Evolutionary conservation across 2,329 filamentous ascomycete species (phyloP).

Genomic region (Elsinoe australis): DNA sequence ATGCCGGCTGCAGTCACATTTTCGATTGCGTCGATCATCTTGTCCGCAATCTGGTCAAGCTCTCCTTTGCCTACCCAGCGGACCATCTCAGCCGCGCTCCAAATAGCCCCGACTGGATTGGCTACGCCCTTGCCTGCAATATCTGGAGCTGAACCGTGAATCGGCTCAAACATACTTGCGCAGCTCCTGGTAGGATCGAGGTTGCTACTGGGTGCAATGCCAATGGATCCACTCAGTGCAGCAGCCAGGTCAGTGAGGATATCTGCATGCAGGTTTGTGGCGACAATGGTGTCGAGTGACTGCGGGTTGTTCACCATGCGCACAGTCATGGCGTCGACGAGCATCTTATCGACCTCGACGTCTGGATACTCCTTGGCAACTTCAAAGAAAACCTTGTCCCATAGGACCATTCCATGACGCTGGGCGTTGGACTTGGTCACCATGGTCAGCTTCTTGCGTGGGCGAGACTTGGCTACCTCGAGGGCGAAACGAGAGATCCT

Average conservation of each 20-base stretch:
- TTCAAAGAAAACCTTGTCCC: conserved; percentile 42
- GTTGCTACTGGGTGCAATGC: conserved; percentile 60
- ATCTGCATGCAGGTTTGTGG: conserved; percentile 48
- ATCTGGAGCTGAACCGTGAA: conserved; percentile 55
- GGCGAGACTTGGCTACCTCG: conserved; percentile 37
- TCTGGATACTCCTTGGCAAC: conserved; percentile 41
- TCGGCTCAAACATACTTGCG: conserved; percentile 51
- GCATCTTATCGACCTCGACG: conserved; percentile 42
- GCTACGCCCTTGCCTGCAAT: conserved; percentile 57
- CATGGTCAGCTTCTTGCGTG: conserved; percentile 42
- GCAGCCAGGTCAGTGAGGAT: conserved; percentile 62
- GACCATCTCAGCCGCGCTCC: conserved; percentile 63
- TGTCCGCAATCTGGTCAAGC: conserved; percentile 48
- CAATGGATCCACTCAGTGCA: conserved; percentile 58
- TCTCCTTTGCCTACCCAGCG: conserved; percentile 49
- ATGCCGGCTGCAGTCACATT: conserved; percentile 50
- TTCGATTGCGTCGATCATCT: conserved; percentile 53
- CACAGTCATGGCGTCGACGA: conserved; percentile 45
- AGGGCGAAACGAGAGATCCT: conserved; percentile 44
- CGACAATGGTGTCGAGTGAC: conserved; percentile 42
- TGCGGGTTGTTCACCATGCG: conserved; percentile 42
- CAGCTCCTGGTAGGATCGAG: conserved; percentile 54
- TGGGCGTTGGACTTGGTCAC: conserved; percentile 45
- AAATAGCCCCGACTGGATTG: conserved; percentile 59
- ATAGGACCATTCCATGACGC: conserved; percentile 43